Conservation (phyloP, 192 early-diverging fungal species). For the Rhizophagus prolifer region DNA sequence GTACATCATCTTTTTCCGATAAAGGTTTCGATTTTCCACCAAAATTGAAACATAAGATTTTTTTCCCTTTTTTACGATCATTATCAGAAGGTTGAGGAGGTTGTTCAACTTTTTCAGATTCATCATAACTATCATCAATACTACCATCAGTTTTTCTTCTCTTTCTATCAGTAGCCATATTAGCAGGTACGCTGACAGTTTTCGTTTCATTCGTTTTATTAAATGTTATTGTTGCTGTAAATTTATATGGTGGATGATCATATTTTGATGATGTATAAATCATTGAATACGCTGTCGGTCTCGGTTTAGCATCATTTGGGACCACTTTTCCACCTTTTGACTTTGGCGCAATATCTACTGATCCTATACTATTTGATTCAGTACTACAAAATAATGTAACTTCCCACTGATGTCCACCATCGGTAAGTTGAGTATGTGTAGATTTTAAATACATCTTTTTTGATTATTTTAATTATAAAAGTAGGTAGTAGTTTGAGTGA, state of each 20-base stretch:
- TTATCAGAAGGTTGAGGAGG: background rate
- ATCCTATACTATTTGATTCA: slow-evolving; percentile 23
- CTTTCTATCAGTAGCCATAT: slow-evolving; percentile 30
- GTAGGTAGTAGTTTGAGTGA: background rate
- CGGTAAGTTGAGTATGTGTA: slow-evolving; percentile 13
- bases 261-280: slow-evolving; percentile 10
- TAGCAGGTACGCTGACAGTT: slow-evolving; percentile 23
- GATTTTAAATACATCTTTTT: slow-evolving; percentile 29
- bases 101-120: background rate
- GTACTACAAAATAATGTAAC: slow-evolving; percentile 25
- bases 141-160: slow-evolving; percentile 18
- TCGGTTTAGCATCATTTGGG: slow-evolving; percentile 28
- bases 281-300: slow-evolving; percentile 27
- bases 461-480: too few relatives aligned
- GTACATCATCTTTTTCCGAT: background rate
- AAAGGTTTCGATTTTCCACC: background rate
- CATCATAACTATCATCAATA: background rate
- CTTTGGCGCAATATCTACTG: slow-evolving; percentile 21
- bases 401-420: slow-evolving; percentile 29
- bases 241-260: slow-evolving; percentile 16
- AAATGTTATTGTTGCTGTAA: slow-evolving; percentile 21
- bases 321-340: slow-evolving; percentile 10
- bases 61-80: background rate
- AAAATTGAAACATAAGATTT: background rate
- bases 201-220: background rate